Conservation (phyloP, 208 protist species). For the Wallacemonas sp. region DNA sequence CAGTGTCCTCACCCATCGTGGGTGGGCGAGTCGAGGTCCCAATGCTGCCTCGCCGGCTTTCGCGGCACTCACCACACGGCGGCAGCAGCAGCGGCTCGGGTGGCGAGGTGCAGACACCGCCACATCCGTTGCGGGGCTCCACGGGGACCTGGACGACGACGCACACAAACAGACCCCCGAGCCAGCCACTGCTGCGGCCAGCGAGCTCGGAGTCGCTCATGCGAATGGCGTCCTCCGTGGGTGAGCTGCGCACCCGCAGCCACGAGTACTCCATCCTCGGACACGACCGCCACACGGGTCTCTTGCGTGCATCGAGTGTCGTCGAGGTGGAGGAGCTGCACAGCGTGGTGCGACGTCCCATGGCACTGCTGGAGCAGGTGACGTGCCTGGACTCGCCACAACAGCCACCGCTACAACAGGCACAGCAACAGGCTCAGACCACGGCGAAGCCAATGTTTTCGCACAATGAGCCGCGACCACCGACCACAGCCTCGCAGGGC, state of each 20-base stretch:
- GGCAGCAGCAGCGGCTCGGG: neutral
- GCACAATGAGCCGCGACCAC: no score
- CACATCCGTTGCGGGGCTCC: neutral
- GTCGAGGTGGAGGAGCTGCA: conserved; percentile 40
- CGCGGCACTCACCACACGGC: no score
- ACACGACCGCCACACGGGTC: conserved; percentile 18
- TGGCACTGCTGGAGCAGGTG: conserved; percentile 20
- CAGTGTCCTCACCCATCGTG: neutral
- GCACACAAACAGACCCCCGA: neutral
- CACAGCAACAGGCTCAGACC: no score
- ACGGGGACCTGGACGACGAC: conserved; percentile 7
- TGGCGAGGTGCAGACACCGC: neutral
- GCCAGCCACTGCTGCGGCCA: neutral
- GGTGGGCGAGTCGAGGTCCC: conserved; percentile 9
- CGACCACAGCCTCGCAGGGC: no score
- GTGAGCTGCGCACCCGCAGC: conserved; percentile 32
- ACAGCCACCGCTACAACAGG: neutral
- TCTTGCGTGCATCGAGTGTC: conserved; percentile 15
- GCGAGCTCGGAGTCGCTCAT: neutral
- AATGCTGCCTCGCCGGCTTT: conserved; percentile 9
- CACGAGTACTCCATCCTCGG: conserved; percentile 13
- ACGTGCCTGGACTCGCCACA: neutral
- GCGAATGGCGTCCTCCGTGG: neutral
- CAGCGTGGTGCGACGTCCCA: conserved; percentile 22
- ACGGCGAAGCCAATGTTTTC: no score